phyloP scores from a whole-genome alignment of 2,329 filamentous ascomycete species.

The Alternaria arbusti region DNA sequence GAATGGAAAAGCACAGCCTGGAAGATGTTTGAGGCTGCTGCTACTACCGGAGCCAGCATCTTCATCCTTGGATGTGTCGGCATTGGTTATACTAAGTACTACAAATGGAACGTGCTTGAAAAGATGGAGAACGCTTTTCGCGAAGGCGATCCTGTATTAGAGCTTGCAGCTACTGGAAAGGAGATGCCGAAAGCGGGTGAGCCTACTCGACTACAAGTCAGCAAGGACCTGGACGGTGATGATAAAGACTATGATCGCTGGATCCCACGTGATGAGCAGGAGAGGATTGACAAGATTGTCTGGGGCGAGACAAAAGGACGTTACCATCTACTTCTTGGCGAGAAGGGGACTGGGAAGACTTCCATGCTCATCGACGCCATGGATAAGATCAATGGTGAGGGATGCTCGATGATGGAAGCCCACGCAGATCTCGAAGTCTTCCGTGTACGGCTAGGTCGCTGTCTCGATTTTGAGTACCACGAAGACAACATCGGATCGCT shows the following conservation, averaged over 20 bases:
- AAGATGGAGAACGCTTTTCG: slow-evolving; percentile 94
- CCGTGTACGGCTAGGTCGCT: slow-evolving; percentile 88
- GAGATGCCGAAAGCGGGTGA: slow-evolving; percentile 35
- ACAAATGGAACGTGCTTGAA: slow-evolving; percentile 87
- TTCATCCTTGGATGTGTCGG: slow-evolving; percentile 55
- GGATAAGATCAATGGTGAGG: slow-evolving; percentile 87
- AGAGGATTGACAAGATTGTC: slow-evolving; percentile 81
- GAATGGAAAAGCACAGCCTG: slow-evolving; percentile 52
- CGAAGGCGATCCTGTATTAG: slow-evolving; percentile 88
- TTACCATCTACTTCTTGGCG: slow-evolving; percentile 90
- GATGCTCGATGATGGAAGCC: slow-evolving; percentile 93
- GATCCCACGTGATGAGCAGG: slow-evolving; percentile 84
- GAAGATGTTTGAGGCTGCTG: slow-evolving; percentile 60
- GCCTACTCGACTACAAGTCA: slow-evolving; percentile 23
- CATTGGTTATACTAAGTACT: slow-evolving; percentile 61
- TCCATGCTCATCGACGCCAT: slow-evolving; percentile 97
- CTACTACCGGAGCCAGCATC: slow-evolving; percentile 59
- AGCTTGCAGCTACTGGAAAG: slow-evolving; percentile 58
- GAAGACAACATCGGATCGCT: slow-evolving; percentile 97
- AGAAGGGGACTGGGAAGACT: slow-evolving; percentile 96
- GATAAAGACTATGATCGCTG: slow-evolving; percentile 69
- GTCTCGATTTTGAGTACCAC: slow-evolving; percentile 94
- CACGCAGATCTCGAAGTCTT: slow-evolving; percentile 96
- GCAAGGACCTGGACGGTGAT: slow-evolving; percentile 47
- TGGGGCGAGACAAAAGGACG: slow-evolving; percentile 75